These are phyloP conservation scores for Rhizodiscina lignyota DNA, from an alignment of 495 filamentous ascomycete species.

Conservation along the genomic window DNA sequence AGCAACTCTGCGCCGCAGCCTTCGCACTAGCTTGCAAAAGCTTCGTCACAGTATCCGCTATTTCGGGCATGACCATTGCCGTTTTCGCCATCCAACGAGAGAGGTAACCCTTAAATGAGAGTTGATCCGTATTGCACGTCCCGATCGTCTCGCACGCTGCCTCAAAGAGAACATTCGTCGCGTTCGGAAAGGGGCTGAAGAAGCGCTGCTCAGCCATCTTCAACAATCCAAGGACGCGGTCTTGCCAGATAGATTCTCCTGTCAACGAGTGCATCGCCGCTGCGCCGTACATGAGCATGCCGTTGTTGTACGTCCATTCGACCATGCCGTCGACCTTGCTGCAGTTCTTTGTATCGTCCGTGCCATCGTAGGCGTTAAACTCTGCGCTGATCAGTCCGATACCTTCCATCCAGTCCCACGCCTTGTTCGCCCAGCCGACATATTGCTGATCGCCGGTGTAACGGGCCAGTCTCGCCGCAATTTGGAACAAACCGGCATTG, in stretches of 20 bases:
- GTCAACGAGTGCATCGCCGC: constrained; percentile 64
- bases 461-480: constrained; percentile 48
- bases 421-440: constrained; percentile 19
- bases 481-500: constrained; percentile 54
- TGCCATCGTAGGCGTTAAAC: constrained; percentile 22
- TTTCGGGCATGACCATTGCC: constrained; percentile 23
- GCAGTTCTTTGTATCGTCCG: constrained; percentile 17
- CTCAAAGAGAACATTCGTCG: constrained; percentile 27
- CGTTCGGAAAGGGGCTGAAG: constrained; percentile 22
- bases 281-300: constrained; percentile 44
- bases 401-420: constrained; percentile 17
- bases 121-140: constrained; percentile 26
- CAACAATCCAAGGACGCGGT: constrained; percentile 15
- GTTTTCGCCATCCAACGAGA: constrained; percentile 26
- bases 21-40: constrained; percentile 19
- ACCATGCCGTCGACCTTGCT: constrained; percentile 17
- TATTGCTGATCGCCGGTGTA: constrained; percentile 51
- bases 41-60: constrained; percentile 12
- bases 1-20: constrained; percentile 23
- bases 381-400: constrained; percentile 16
- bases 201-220: constrained; percentile 13
- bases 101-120: constrained; percentile 30
- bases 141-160: constrained; percentile 19
- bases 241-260: constrained; percentile 17
- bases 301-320: constrained; percentile 53